A percentile compares a stretch with the other conserved stretches of the same genome.
Evolutionary conservation across 768 basidiomycete species (phyloP).

Genomic region (Boletus subparvulus): DNA sequence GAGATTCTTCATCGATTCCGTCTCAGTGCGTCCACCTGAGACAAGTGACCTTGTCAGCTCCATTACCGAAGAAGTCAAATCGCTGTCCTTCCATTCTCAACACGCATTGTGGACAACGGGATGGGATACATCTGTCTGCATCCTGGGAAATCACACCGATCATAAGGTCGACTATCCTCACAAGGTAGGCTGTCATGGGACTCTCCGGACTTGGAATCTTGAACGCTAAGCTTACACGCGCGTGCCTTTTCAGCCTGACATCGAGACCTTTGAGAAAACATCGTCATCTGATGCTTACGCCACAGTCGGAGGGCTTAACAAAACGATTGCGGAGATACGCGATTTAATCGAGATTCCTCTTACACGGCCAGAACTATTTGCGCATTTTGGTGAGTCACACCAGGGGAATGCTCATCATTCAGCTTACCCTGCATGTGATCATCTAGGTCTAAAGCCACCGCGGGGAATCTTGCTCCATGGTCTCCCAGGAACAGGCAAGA

Average conservation of each 20-base stretch:
- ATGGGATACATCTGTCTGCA: conserved; percentile 65
- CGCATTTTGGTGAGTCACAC: conserved; percentile 58
- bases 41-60: conserved; percentile 24
- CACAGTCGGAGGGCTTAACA: conserved; percentile 82
- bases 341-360: conserved; percentile 86
- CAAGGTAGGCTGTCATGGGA: conserved; percentile 31
- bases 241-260: conserved; percentile 37
- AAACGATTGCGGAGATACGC: conserved; percentile 83
- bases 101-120: conserved; percentile 56
- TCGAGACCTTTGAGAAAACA: conserved; percentile 47
- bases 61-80: conserved; percentile 42
- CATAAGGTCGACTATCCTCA: conserved; percentile 30
- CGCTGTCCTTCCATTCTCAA: conserved; percentile 43
- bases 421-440: conserved; percentile 3
- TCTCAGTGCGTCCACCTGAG: conserved; percentile 34
- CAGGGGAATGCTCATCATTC: conserved; percentile 14
- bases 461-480: conserved; percentile 93
- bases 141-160: conserved; percentile 33
- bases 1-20: conserved; percentile 53
- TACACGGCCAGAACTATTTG: conserved; percentile 77
- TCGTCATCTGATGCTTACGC: conserved; percentile 62
- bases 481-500: conserved; percentile 97
- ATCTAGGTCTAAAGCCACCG: conserved; percentile 86
- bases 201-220: conserved; percentile 1
- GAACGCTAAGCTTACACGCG: conserved; percentile 16